phyloP scores from a whole-genome alignment of 805 yeast genomes.

The Saccharomycopsis sp. region DNA sequence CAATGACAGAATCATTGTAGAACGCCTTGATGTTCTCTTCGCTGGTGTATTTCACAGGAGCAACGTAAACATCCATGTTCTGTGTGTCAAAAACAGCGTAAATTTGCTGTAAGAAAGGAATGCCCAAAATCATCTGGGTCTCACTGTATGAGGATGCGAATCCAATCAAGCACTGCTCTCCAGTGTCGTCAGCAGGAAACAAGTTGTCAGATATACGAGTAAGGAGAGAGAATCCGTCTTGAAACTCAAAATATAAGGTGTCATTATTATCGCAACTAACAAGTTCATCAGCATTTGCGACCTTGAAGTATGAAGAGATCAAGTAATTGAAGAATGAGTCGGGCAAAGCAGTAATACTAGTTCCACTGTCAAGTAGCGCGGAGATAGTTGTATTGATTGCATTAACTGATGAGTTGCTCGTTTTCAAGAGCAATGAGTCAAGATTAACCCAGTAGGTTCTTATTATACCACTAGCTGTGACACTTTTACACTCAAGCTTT shows the following conservation, averaged over 20 bases:
- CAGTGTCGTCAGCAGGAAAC: constrained; percentile 4
- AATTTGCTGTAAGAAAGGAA: constrained; percentile 9
- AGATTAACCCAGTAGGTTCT: constrained; percentile 12
- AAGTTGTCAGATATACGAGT: constrained; percentile 9
- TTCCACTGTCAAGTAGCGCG: constrained; percentile 15
- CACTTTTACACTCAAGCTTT: constrained; percentile 7
- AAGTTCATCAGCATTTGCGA: not conserved
- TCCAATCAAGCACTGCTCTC: constrained; percentile 7
- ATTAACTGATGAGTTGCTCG: not conserved
- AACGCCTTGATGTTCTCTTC: constrained; percentile 2
- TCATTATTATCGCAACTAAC: constrained; percentile 14
- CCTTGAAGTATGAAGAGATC: constrained; percentile 8
- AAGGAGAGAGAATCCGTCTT: constrained; percentile 4
- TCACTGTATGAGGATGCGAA: not conserved
- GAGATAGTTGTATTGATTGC: not conserved
- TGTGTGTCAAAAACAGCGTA: constrained; percentile 18
- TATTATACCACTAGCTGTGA: constrained; percentile 1
- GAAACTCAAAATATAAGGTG: constrained; percentile 9
- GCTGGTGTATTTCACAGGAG: not conserved
- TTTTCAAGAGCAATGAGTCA: not conserved
- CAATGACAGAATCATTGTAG: constrained; percentile 5
- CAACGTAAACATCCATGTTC: constrained; percentile 12
- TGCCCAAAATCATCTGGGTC: constrained; percentile 8
- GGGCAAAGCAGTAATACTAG: constrained; percentile 8
- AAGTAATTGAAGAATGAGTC: constrained; percentile 5